These are phyloP conservation scores for Passiflora organensis DNA, from an alignment of 345 rosid genomes.

Conservation along the genomic window DNA sequence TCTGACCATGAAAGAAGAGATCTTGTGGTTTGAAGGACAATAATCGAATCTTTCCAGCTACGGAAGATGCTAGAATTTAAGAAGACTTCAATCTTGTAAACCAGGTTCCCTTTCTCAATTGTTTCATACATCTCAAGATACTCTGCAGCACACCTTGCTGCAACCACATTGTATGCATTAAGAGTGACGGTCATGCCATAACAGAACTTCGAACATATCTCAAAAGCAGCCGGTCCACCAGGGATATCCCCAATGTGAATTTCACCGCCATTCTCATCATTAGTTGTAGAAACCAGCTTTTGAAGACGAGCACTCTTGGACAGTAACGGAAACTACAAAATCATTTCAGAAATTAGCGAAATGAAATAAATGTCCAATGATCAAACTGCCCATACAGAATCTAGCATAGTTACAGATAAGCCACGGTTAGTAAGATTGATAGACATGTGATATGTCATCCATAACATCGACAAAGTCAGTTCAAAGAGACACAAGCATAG, in stretches of 20 bases:
- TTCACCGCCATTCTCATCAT: constrained; percentile 50
- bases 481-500: no score
- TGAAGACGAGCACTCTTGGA: constrained; percentile 64
- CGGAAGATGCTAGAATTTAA: constrained; percentile 42
- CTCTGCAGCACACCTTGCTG: constrained; percentile 77
- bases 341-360: constrained; percentile 6
- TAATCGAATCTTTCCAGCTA: constrained; percentile 52
- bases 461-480: no score
- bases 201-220: constrained; percentile 83
- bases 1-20: constrained; percentile 30
- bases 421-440: not conserved
- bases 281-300: constrained; percentile 45
- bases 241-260: constrained; percentile 62
- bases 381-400: not conserved
- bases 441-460: not conserved
- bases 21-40: constrained; percentile 40
- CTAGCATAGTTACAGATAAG: not conserved
- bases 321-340: constrained; percentile 56
- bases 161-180: constrained; percentile 78
- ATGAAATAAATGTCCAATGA: not conserved
- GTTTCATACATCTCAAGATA: constrained; percentile 51
- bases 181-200: constrained; percentile 88
- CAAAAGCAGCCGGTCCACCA: constrained; percentile 83
- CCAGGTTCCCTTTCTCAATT: constrained; percentile 44
- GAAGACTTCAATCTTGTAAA: constrained; percentile 53